Percentiles rank a stretch among this genome's conserved stretches.
These are phyloP conservation scores for Candida gigantensis DNA, from an alignment of 1,139 yeast species.

Conservation along the genomic window DNA sequence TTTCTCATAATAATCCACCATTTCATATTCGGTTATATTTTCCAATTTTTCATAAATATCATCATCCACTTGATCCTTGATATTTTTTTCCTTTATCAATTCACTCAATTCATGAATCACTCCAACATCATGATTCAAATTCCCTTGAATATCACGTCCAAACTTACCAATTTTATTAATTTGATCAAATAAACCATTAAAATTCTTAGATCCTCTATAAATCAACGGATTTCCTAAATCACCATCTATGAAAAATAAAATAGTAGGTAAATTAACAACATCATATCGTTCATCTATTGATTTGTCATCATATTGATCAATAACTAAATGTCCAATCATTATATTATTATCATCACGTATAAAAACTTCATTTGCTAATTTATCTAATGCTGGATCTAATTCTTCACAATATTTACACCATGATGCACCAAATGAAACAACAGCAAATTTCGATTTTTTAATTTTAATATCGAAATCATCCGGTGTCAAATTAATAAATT, in stretches of 20 bases:
- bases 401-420: slow-evolving; percentile 30
- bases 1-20: slow-evolving; percentile 45
- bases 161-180: slow-evolving; percentile 55
- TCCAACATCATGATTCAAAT: slow-evolving; percentile 56
- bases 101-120: slow-evolving; percentile 36
- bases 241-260: slow-evolving; percentile 48
- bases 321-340: slow-evolving; percentile 20
- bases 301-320: slow-evolving; percentile 39
- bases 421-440: slow-evolving; percentile 43
- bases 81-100: slow-evolving; percentile 7
- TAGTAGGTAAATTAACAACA: slow-evolving; percentile 53
- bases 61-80: slow-evolving; percentile 9
- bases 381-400: slow-evolving; percentile 29
- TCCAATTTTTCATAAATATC: slow-evolving; percentile 18
- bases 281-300: slow-evolving; percentile 41
- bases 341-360: slow-evolving; percentile 26
- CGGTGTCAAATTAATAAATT: slow-evolving; percentile 33
- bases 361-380: slow-evolving; percentile 35
- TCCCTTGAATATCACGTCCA: slow-evolving; percentile 54
- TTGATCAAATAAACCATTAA: slow-evolving; percentile 46
- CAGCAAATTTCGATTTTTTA: slow-evolving; percentile 22
- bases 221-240: slow-evolving; percentile 42
- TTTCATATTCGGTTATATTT: slow-evolving; percentile 12
- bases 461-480: slow-evolving; percentile 35
- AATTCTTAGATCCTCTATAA: slow-evolving; percentile 37